phyloP scores from a whole-genome alignment of 148 eudicot genomes.

The Persicaria tinctoria region DNA sequence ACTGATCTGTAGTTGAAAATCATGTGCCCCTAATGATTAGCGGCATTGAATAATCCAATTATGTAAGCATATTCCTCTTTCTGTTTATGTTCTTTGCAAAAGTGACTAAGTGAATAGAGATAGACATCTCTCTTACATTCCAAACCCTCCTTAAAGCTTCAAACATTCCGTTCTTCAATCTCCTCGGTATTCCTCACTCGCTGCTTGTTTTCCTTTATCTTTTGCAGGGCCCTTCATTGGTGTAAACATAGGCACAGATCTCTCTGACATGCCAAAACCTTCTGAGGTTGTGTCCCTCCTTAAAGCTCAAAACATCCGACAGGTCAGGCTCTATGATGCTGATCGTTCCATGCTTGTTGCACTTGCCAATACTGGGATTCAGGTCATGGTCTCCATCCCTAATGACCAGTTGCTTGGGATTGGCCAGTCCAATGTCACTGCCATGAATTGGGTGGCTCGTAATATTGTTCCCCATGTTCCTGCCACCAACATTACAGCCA shows the following conservation, averaged over 20 bases:
- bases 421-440: conserved; percentile 85
- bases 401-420: conserved; percentile 75
- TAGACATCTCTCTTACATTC: no score
- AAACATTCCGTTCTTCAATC: not conserved
- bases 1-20: no score
- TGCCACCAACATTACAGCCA: conserved; percentile 74
- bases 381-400: conserved; percentile 72
- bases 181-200: not conserved
- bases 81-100: no score
- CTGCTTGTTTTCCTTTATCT: not conserved
- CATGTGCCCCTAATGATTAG: no score
- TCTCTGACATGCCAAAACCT: conserved; percentile 68
- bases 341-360: conserved; percentile 75
- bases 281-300: conserved; percentile 74
- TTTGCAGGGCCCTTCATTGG: conserved; percentile 47
- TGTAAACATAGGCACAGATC: conserved; percentile 64
- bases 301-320: conserved; percentile 67
- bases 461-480: conserved; percentile 69
- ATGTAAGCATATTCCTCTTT: no score
- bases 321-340: conserved; percentile 64
- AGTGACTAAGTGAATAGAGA: no score
- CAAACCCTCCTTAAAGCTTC: not conserved
- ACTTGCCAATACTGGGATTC: conserved; percentile 64
- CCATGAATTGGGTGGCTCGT: conserved; percentile 81
- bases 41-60: no score